These are phyloP conservation scores for Yamadazyma taylorii DNA, from an alignment of 1,139 yeast genomes.

Conservation along the genomic window DNA sequence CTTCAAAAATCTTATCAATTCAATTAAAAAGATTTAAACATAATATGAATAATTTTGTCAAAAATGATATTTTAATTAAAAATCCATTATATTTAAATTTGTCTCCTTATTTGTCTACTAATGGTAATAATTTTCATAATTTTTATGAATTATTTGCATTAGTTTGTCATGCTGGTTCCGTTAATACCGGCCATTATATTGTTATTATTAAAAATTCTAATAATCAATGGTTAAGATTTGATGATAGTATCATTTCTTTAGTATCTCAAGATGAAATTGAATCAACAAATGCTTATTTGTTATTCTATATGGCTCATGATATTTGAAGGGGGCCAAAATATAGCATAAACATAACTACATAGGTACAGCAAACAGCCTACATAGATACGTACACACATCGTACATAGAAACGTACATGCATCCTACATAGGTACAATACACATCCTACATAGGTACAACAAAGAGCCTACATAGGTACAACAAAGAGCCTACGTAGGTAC, in stretches of 20 bases:
- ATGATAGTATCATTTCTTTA: conserved; percentile 81
- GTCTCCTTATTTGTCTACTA: conserved; percentile 54
- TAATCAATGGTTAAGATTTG: conserved; percentile 87
- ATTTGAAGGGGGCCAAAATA: neutral
- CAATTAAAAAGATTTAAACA: conserved; percentile 92
- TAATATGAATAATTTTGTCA: conserved; percentile 57
- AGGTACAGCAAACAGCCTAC: too few relatives aligned
- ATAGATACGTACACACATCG: too few relatives aligned
- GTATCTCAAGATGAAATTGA: conserved; percentile 65
- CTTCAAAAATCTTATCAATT: conserved; percentile 78
- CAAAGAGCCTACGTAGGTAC: too few relatives aligned
- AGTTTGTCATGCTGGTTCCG: conserved; percentile 87
- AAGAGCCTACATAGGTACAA: too few relatives aligned
- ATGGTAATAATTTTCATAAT: conserved; percentile 12
- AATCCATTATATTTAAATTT: conserved; percentile 75
- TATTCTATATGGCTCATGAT: conserved; percentile 65
- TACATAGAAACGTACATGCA: too few relatives aligned
- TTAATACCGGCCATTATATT: conserved; percentile 92
- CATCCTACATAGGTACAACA: too few relatives aligned
- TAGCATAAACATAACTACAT: too few relatives aligned
- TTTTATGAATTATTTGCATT: conserved; percentile 79
- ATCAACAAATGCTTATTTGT: conserved; percentile 70
- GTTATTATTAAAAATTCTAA: conserved; percentile 70
- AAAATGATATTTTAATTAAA: conserved; percentile 71
- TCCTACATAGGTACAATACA: too few relatives aligned